Conservation (phyloP, 495 filamentous ascomycete species). For the Aspergillus biplanus region DNA sequence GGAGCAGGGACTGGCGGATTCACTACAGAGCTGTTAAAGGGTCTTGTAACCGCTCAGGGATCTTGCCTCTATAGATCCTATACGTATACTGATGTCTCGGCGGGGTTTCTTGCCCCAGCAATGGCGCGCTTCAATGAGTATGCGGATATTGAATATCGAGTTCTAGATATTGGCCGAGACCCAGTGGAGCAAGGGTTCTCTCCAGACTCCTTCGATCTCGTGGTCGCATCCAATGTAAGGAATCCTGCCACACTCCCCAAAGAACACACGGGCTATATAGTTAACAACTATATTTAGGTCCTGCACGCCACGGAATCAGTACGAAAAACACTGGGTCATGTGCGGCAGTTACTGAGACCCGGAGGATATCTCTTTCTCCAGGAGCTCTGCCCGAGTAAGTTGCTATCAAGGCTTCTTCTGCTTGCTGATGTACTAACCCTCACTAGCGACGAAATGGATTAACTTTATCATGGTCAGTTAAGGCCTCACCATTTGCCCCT, state of each 20-base stretch:
- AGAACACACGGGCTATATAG: too few species aligned
- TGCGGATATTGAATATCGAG: conserved; percentile 25
- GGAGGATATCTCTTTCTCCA: conserved; percentile 11
- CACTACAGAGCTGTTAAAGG: conserved; percentile 1
- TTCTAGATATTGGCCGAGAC: conserved; percentile 5
- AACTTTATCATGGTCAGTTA: conserved; percentile 24
- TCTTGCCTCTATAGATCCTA: conserved; percentile 36
- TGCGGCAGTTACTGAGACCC: conserved; percentile 8
- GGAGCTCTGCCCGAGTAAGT: conserved; percentile 10
- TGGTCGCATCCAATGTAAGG: conserved; percentile 19
- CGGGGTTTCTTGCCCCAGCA: conserved; percentile 42
- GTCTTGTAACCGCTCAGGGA: conserved; percentile 16
- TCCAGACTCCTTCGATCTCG: conserved; percentile 5
- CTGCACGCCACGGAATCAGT: conserved; percentile 9
- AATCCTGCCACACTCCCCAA: too few species aligned
- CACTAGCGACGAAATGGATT: conserved; percentile 14
- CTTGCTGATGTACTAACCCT: too few species aligned
- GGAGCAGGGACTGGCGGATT: conserved; percentile 7
- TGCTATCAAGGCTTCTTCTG: too few species aligned
- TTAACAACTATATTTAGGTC: too few species aligned
- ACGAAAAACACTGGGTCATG: conserved; percentile 1
- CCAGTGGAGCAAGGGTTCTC: conserved; percentile 11
- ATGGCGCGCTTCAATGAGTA: conserved; percentile 34
- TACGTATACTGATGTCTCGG: conserved; percentile 48
- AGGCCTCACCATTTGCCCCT: too few species aligned